phyloP scores from a whole-genome alignment of 129 eudicot genomes.

The Silybum marianum region DNA sequence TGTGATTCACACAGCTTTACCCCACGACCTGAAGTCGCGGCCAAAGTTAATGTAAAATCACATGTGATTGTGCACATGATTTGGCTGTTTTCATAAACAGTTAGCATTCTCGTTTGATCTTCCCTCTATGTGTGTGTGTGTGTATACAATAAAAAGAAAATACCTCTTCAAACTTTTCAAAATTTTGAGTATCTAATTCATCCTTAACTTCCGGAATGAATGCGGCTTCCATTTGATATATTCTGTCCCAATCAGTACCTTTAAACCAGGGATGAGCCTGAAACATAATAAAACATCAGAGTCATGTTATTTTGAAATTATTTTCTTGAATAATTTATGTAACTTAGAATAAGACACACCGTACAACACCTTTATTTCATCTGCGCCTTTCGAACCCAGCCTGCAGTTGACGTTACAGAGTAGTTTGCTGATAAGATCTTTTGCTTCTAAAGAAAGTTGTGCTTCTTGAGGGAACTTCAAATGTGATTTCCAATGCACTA shows the following conservation, averaged over 20 bases:
- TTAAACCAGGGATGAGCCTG: slow-evolving; percentile 92
- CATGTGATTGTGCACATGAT: too few relatives aligned
- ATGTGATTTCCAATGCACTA: slow-evolving; percentile 93
- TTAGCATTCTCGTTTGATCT: too few relatives aligned
- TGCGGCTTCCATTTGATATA: slow-evolving; percentile 92
- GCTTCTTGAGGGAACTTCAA: slow-evolving; percentile 97
- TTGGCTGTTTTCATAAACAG: too few relatives aligned
- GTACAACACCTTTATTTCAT: slow-evolving; percentile 93
- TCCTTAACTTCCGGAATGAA: slow-evolving; percentile 91
- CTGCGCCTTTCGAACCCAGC: slow-evolving; percentile 89
- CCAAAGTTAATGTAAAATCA: too few relatives aligned
- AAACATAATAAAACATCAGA: slow-evolving; percentile 24
- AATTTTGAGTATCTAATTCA: slow-evolving; percentile 93
- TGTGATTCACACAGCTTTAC: too few relatives aligned
- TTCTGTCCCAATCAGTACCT: slow-evolving; percentile 83
- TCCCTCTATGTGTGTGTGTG: too few relatives aligned
- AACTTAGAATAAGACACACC: slow-evolving; percentile 44
- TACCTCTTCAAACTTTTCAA: slow-evolving; percentile 96
- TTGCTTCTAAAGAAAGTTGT: slow-evolving; percentile 69
- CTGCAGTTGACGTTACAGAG: slow-evolving; percentile 85
- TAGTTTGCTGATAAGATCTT: slow-evolving; percentile 82
- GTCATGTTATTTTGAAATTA: neutral
- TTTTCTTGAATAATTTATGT: slow-evolving; percentile 1
- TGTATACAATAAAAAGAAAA: neutral
- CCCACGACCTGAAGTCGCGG: too few relatives aligned